phyloP scores from a whole-genome alignment of 768 basidiomycete species.

The Mycena crocata region DNA sequence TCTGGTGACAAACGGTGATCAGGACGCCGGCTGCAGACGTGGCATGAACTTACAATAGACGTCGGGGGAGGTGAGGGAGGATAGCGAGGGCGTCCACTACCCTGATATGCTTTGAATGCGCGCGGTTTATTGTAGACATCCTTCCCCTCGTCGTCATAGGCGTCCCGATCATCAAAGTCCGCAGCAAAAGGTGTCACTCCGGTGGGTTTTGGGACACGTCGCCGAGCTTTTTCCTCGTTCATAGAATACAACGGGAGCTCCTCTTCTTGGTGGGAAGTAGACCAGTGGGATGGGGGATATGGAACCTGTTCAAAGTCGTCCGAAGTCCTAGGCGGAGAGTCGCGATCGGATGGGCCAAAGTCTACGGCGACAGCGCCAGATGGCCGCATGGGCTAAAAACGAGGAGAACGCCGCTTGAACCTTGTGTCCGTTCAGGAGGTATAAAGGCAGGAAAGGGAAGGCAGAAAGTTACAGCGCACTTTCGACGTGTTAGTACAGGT shows the following conservation, averaged over 20 bases:
- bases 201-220: constrained; percentile 50
- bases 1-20: constrained; percentile 50
- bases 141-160: constrained; percentile 62
- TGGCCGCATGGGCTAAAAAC: constrained; percentile 63
- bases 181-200: constrained; percentile 30
- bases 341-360: constrained; percentile 68
- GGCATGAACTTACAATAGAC: constrained; percentile 61
- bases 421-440: not conserved
- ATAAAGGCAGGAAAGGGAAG: not conserved
- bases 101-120: constrained; percentile 52
- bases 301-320: constrained; percentile 80
- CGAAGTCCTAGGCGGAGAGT: constrained; percentile 61
- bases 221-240: constrained; percentile 75
- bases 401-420: not conserved
- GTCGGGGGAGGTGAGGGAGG: constrained; percentile 74
- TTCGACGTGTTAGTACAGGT: no score
- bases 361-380: constrained; percentile 73
- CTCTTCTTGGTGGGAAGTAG: constrained; percentile 54
- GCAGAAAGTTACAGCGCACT: no score
- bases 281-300: constrained; percentile 61
- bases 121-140: constrained; percentile 64
- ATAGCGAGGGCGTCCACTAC: constrained; percentile 72
- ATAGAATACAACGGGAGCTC: constrained; percentile 64
- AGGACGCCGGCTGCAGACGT: constrained; percentile 3
- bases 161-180: constrained; percentile 42